Base-by-base conservation (phyloP, 2,329 filamentous ascomycete species). In the Fusarium verticillioides region DNA sequence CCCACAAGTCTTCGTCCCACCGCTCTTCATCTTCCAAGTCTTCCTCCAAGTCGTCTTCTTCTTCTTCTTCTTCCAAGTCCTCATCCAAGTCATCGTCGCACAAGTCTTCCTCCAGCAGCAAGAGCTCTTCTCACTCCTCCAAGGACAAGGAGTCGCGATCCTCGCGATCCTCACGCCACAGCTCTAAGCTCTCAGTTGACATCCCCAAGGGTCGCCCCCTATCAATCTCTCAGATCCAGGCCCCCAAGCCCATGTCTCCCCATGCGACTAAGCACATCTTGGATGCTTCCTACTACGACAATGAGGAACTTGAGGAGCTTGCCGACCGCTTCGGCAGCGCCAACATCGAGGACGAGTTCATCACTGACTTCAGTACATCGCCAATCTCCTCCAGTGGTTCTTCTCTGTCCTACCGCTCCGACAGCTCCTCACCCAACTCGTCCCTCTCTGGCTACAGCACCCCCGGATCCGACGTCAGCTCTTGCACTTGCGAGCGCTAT, bases 401-500 rank as follows among this genome's bases (percentile, higher is more conserved):
- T 72, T 91, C 89, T 79, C 86, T 94, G 75, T 92, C 90, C 74
- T 90, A 89, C 85, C 88, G 89, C 84, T 94, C 91, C 78, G 92
- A 92, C 87, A 92, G 89, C 84, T 93, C 91, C 69, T 92, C 90
- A 71, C 91, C 92, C 79, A 93, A 86, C 84, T 95, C 91, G 42
- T 92, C 90, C 69, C 87, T 93, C 76, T 92, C 92, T 62, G 93
- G 92, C 77, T 95, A 94, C 83, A 94, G 94, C 87, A 93, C 91
- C 70, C 93, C 93, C 72, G 88, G 88, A 83, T 94, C 93, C 59
- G 93, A 93, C 79, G 91, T 90, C 84, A 92, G 89, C 79, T 89
- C 88, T 82, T 98, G 96, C 90, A 95, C 92, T 74, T 98, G 96
- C 86, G 94, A 98, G 84, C 94, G 95, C 85, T 98, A 96, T 87